phyloP scores from a whole-genome alignment of 352 stramenopile species.

The Hyaloperonospora brassicae region DNA sequence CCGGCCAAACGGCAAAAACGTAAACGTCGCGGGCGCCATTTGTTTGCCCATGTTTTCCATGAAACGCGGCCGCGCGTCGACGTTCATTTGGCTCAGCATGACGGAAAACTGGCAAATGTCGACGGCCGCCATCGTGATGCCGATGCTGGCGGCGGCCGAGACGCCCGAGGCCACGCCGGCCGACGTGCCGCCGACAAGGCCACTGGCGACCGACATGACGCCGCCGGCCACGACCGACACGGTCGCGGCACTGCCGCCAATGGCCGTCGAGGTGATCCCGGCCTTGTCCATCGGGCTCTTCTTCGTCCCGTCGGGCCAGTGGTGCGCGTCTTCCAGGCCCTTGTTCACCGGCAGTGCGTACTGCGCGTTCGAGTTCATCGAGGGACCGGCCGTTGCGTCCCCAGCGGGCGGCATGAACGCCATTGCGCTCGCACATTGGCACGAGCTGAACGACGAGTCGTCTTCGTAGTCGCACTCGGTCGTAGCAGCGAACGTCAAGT shows the following conservation, averaged over 20 bases:
- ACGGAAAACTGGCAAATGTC: constrained; percentile 77
- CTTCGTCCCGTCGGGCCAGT: constrained; percentile 48
- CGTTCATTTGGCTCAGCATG: constrained; percentile 82
- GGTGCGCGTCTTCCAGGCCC: constrained; percentile 50
- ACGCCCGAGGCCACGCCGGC: constrained; percentile 50
- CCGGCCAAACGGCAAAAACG: constrained; percentile 53
- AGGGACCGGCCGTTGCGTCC: constrained; percentile 8
- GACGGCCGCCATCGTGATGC: constrained; percentile 58
- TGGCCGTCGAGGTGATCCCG: constrained; percentile 41
- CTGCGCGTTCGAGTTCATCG: constrained; percentile 2
- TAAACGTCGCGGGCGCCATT: constrained; percentile 54
- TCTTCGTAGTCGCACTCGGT: constrained; percentile 49
- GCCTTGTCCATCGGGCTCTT: constrained; percentile 69
- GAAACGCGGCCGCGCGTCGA: constrained; percentile 60
- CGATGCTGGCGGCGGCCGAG: constrained; percentile 51
- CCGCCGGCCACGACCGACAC: constrained; percentile 54
- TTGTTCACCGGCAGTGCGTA: constrained; percentile 47
- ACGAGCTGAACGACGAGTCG: constrained; percentile 48
- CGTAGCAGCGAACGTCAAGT: constrained; percentile 45
- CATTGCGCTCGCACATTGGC: constrained; percentile 35
- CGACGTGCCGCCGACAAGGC: constrained; percentile 44
- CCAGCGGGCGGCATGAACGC: constrained; percentile 9
- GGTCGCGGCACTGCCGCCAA: constrained; percentile 48
- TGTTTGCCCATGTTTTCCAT: constrained; percentile 72
- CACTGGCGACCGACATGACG: constrained; percentile 55